These are phyloP conservation scores for Xylaria sp. DNA, from an alignment of 2,329 filamentous ascomycete genomes.

Conservation along the genomic window DNA sequence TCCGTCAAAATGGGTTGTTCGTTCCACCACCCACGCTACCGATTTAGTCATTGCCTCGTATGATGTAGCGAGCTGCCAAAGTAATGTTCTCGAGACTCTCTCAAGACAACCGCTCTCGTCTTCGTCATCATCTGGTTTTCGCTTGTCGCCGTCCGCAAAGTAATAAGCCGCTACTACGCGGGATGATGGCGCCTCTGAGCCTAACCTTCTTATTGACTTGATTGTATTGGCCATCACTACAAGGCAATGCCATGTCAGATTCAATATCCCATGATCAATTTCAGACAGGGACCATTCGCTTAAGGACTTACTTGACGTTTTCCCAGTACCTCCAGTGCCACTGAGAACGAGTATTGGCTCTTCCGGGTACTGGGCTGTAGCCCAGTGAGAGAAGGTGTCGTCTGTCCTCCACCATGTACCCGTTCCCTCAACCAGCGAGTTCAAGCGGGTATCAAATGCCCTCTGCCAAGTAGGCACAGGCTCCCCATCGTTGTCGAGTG, in stretches of 20 bases:
- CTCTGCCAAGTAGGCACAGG: slow-evolving; percentile 46
- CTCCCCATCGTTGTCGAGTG: slow-evolving; percentile 47
- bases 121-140: slow-evolving; percentile 46
- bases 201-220: slow-evolving; percentile 42
- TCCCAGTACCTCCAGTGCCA: slow-evolving; percentile 47
- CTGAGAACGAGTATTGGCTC: slow-evolving; percentile 45
- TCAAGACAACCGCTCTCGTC: slow-evolving; percentile 40
- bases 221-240: slow-evolving; percentile 47
- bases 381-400: slow-evolving; percentile 41
- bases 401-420: slow-evolving; percentile 45
- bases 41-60: slow-evolving; percentile 50
- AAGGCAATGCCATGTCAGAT: slow-evolving; percentile 1
- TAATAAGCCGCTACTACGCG: slow-evolving; percentile 46
- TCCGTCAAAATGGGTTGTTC: slow-evolving; percentile 41
- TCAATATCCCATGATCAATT: background rate
- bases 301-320: slow-evolving; percentile 44
- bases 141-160: slow-evolving; percentile 47
- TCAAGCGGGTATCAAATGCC: slow-evolving; percentile 46
- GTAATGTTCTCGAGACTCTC: slow-evolving; percentile 42
- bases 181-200: slow-evolving; percentile 39
- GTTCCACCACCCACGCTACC: slow-evolving; percentile 44
- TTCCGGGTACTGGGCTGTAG: slow-evolving; percentile 33
- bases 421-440: slow-evolving; percentile 45
- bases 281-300: too few relatives aligned
- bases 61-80: slow-evolving; percentile 49